Evolutionary conservation across 148 eudicot genomes (phyloP), one percentile per base, ranked within the genome.

Genomic region (Rhododendron kiyosumense): DNA sequence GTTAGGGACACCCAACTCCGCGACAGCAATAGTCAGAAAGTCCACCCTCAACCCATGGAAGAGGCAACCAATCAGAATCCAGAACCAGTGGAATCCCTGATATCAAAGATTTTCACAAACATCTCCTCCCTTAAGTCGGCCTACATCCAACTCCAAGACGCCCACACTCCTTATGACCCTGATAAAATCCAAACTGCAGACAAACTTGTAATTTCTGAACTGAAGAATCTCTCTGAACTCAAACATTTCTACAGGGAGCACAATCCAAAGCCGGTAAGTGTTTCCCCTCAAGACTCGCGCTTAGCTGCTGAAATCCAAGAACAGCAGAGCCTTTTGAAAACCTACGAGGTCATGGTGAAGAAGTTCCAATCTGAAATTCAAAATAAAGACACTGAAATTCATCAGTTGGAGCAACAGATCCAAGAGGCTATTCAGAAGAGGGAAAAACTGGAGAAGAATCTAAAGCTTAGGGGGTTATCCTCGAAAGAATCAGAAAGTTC

Each of bases 301-400:
- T 91, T 97, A 89, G 99, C 99, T 86, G 98, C 98, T 38, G 99
- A 97, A 85, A 95, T 97, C 86, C 99, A 97, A 90, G 99, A 97
- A 85, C 99, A 97, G 86, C 99, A 95, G 84, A 95, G 95, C 90
- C 89, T 97, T 75, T 87, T 97, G 87, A 97, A 97, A 85, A 97
- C 99, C 4, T 97, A 94, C 15, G 99, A 97, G 89, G 93, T 97
- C 81, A 97, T 97, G 98, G 98, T 97, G 81, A 95, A 97, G 91
- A 97, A 93, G 86, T 97, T 97, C 84, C 99, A 97, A 78, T 95
- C 96, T 22, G 98, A 97, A 89, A 93, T 95, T 88, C 97, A 95
- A 86, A 97, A 97, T 85, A 95, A 97, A 90, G 99, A 97, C 88
- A 85, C 95, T 59, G 99, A 95, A 85, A 93, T 97, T 85, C 86